A percentile compares a stretch with the other conserved stretches of the same genome.
Conservation (phyloP, 768 basidiomycete genomes). For the Amanita thiersii region DNA sequence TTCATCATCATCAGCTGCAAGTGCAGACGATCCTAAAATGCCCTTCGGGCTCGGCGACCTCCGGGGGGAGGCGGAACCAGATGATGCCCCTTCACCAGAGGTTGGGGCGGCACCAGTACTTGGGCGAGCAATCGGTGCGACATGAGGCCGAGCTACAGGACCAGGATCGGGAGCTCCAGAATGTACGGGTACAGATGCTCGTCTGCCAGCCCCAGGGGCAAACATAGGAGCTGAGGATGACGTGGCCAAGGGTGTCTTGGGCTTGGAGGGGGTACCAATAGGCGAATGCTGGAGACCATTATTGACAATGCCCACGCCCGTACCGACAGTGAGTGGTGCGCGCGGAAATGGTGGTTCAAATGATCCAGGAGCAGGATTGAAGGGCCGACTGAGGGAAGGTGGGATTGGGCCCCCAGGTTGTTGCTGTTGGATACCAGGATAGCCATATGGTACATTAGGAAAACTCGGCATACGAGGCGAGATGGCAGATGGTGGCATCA, state of each 20-base stretch:
- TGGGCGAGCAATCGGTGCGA: constrained; percentile 66
- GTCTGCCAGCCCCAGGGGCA: constrained; percentile 40
- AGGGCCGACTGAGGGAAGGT: constrained; percentile 38
- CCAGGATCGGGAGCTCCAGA: constrained; percentile 37
- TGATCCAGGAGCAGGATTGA: constrained; percentile 14
- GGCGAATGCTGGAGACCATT: constrained; percentile 27
- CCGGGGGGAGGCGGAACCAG: constrained; percentile 54
- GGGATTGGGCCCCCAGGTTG: constrained; percentile 19
- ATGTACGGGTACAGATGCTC: constrained; percentile 27
- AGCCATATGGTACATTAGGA: constrained; percentile 41
- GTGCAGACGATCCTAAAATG: constrained; percentile 67
- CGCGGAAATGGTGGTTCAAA: constrained; percentile 49
- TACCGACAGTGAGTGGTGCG: constrained; percentile 25
- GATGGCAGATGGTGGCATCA: constrained; percentile 36
- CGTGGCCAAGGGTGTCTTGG: constrained; percentile 27
- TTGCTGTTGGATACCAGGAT: constrained; percentile 34
- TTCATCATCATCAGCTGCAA: constrained; percentile 76
- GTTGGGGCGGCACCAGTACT: constrained; percentile 22
- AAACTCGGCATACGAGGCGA: constrained; percentile 50
- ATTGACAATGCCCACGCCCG: constrained; percentile 13
- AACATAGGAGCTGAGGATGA: constrained; percentile 26
- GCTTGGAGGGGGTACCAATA: constrained; percentile 49
- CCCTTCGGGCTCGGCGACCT: constrained; percentile 53
- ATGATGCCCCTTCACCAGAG: constrained; percentile 43
- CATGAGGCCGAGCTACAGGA: constrained; percentile 48